Percentiles rank a stretch among this genome's conserved stretches.
phyloP scores from a whole-genome alignment of 345 rosid genomes.

The Lumnitzera littorea region DNA sequence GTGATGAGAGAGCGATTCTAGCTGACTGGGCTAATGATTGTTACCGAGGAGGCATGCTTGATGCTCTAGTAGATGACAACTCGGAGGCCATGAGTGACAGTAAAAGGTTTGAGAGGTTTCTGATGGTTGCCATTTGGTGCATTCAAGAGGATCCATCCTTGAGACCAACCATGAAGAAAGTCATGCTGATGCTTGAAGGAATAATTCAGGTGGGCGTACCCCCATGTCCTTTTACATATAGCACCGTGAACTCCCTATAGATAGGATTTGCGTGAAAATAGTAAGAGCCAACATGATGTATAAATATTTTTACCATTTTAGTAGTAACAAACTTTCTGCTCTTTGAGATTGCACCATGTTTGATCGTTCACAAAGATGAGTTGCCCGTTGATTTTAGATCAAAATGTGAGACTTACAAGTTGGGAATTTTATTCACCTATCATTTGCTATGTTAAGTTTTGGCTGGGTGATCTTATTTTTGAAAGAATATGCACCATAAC shows the following conservation, averaged over 20 bases:
- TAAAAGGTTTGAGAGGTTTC: conserved; percentile 20
- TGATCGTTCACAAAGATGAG: too few relatives aligned
- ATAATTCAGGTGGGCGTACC: conserved; percentile 27
- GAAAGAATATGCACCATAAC: too few relatives aligned
- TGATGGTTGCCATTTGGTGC: conserved; percentile 52
- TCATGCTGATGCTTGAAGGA: conserved; percentile 55
- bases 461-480: too few relatives aligned
- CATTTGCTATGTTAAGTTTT: too few relatives aligned
- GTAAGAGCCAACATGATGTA: too few relatives aligned
- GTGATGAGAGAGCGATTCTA: conserved; percentile 30
- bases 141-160: conserved; percentile 42
- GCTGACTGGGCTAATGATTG: conserved; percentile 48
- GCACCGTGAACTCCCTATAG: conserved; percentile 3
- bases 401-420: too few relatives aligned
- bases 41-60: conserved; percentile 15
- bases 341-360: too few relatives aligned
- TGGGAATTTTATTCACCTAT: too few relatives aligned
- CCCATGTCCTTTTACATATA: conserved; percentile 22
- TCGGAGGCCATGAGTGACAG: conserved; percentile 17
- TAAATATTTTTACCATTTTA: too few relatives aligned
- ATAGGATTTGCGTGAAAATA: too few relatives aligned
- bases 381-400: too few relatives aligned
- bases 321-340: too few relatives aligned
- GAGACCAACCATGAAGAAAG: conserved; percentile 47
- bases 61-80: conserved; percentile 21